Base-by-base conservation (phyloP, 1,284 basidiomycete species). In the Ceratorhiza oryzae-sativae region DNA sequence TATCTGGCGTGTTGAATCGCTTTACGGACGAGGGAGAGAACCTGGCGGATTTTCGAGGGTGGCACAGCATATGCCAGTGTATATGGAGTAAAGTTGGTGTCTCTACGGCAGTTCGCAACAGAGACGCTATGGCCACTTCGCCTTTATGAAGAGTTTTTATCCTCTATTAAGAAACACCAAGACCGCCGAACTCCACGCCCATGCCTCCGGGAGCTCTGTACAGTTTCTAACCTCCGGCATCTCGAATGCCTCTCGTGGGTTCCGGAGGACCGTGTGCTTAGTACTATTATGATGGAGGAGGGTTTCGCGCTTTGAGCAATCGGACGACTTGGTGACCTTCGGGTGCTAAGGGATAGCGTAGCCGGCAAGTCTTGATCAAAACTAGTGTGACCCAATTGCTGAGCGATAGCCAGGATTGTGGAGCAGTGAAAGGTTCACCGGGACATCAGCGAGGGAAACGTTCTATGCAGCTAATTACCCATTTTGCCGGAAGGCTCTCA, bases 401-500 rank as follows among this genome's bases (percentile, higher is more conserved):
- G 41, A 20, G 5, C 34, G 23, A 10, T 36, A 18, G 62, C 62
- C 5, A 32, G 25, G 27, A 51, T 65, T 20, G 45, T n/a, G 2
- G 18, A n/a, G 9, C 12, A 53, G 30, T 30, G 48, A 20, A 51
- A 65, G 63, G 63, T 73, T 34, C 72, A 73, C 36, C 72, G 72
- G 15, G 72, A 73, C 30, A 70, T 73, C 45, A 73, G 72, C 42
- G 39, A 56, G 18, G 72, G 72, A 18, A 70, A 73, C 55, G 51
- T 73, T 34, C 30, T 71, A 10, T 65, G 62, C n/a, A 34, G 23
- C 42, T 45, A 13, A 49, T 23, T 48, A 30, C 15, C 61, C 48
- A 48, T 13, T 30, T 25, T 18, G 13, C n/a, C 23, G n/a, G 23
- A 34, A 15, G 20, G n/a, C 9, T 27, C n/a, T 46, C 34, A 32